phyloP scores from a whole-genome alignment of 176 grass and related monocot genomes.

The Musa itinerans region DNA sequence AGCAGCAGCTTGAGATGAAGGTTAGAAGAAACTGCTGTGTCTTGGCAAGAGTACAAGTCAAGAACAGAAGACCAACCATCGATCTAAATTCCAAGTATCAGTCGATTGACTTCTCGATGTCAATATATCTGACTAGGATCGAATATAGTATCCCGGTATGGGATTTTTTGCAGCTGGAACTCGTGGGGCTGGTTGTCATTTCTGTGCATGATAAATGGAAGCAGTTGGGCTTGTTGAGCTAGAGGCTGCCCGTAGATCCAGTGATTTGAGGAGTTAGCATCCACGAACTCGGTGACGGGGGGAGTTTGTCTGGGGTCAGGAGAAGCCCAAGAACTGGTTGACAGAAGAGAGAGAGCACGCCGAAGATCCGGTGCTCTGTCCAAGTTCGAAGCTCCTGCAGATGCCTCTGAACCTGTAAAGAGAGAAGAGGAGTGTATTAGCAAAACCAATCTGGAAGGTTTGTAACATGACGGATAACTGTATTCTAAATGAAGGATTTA shows the following conservation, averaged over 20 bases:
- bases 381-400: constrained; percentile 20
- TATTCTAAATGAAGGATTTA: too few relatives aligned
- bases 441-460: too few relatives aligned
- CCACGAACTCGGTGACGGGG: neutral
- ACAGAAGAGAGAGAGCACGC: constrained; percentile 28
- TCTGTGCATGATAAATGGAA: constrained; percentile 4
- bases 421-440: too few relatives aligned
- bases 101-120: neutral
- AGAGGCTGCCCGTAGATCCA: neutral
- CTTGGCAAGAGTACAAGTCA: neutral
- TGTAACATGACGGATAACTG: too few relatives aligned
- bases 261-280: neutral
- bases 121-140: constrained; percentile 10
- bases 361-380: constrained; percentile 21
- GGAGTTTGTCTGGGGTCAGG: constrained; percentile 11
- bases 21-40: neutral
- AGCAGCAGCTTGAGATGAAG: neutral
- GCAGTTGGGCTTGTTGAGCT: neutral
- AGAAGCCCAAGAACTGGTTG: constrained; percentile 16
- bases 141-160: neutral
- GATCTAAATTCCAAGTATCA: neutral
- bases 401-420: constrained; percentile 15
- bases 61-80: neutral
- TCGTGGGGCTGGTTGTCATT: constrained; percentile 3
- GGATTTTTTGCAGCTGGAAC: constrained; percentile 5